phyloP scores from a whole-genome alignment of 1,139 yeast genomes.

The Taphrina betulina region DNA sequence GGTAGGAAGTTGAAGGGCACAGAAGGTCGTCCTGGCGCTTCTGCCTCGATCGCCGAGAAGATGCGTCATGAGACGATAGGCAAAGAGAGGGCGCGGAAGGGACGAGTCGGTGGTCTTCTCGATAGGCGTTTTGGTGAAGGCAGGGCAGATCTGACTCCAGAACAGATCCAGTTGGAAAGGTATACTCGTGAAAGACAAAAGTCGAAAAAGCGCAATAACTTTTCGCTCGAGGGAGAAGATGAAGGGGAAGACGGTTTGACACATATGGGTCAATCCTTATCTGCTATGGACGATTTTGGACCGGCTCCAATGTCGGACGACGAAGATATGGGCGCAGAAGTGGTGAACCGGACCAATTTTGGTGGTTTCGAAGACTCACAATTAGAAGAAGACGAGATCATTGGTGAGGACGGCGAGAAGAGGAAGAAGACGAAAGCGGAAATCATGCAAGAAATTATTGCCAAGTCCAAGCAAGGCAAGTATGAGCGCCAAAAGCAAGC shows the following conservation, averaged over 20 bases:
- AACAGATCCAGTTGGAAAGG: slow-evolving; percentile 93
- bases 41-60: slow-evolving; percentile 76
- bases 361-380: slow-evolving; percentile 42
- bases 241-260: slow-evolving; percentile 61
- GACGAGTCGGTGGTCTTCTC: slow-evolving; percentile 71
- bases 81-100: slow-evolving; percentile 58
- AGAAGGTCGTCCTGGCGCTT: slow-evolving; percentile 68
- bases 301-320: slow-evolving; percentile 50
- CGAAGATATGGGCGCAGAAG: slow-evolving; percentile 38
- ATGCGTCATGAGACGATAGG: slow-evolving; percentile 66
- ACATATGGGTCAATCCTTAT: slow-evolving; percentile 72
- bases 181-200: slow-evolving; percentile 82
- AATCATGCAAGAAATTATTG: slow-evolving; percentile 94
- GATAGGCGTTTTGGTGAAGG: slow-evolving; percentile 94
- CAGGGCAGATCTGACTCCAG: slow-evolving; percentile 67
- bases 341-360: slow-evolving; percentile 33
- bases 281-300: slow-evolving; percentile 52
- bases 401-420: slow-evolving; percentile 47
- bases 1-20: slow-evolving; percentile 62
- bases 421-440: slow-evolving; percentile 86
- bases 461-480: slow-evolving; percentile 87
- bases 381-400: slow-evolving; percentile 43
- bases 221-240: slow-evolving; percentile 79
- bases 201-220: slow-evolving; percentile 40
- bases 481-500: slow-evolving; percentile 81